phyloP scores from a whole-genome alignment of 192 early-diverging fungal genomes.

The Glomus cerebriforme region DNA sequence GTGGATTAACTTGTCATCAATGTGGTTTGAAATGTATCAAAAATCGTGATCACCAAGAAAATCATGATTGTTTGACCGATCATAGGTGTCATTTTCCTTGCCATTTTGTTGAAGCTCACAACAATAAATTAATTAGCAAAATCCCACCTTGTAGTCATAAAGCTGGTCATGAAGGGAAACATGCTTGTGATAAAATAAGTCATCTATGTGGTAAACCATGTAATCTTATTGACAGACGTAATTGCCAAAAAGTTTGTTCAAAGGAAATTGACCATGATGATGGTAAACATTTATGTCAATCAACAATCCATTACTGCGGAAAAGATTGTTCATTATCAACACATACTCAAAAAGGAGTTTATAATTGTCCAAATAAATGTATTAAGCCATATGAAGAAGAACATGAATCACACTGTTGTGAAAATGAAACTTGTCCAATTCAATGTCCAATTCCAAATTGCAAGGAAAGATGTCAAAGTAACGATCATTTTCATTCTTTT shows the following conservation, averaged over 20 bases:
- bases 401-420: slow-evolving; percentile 18
- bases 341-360: not conserved
- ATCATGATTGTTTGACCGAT: slow-evolving; percentile 33
- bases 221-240: not conserved
- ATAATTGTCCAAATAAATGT: slow-evolving; percentile 21
- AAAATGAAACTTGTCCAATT: slow-evolving; percentile 23
- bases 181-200: slow-evolving; percentile 21
- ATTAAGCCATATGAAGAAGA: slow-evolving; percentile 18
- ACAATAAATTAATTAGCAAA: not conserved
- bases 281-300: slow-evolving; percentile 20
- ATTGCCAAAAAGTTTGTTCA: slow-evolving; percentile 26
- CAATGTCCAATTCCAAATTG: slow-evolving; percentile 15
- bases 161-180: slow-evolving; percentile 25
- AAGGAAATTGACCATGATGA: slow-evolving; percentile 31
- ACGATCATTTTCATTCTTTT: slow-evolving; percentile 25
- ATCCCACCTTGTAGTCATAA: slow-evolving; percentile 7
- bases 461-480: not conserved
- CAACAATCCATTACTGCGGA: slow-evolving; percentile 36
- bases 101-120: slow-evolving; percentile 12
- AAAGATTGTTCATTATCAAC: slow-evolving; percentile 25
- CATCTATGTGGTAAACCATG: slow-evolving; percentile 18
- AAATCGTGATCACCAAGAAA: not conserved
- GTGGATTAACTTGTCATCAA: slow-evolving; percentile 7
- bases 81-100: slow-evolving; percentile 26
- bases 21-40: slow-evolving; percentile 29